A percentile compares a stretch with the other conserved stretches of the same genome.
Evolutionary conservation across 208 protist genomes (phyloP).

Genomic region (Porcisia hertigi): DNA sequence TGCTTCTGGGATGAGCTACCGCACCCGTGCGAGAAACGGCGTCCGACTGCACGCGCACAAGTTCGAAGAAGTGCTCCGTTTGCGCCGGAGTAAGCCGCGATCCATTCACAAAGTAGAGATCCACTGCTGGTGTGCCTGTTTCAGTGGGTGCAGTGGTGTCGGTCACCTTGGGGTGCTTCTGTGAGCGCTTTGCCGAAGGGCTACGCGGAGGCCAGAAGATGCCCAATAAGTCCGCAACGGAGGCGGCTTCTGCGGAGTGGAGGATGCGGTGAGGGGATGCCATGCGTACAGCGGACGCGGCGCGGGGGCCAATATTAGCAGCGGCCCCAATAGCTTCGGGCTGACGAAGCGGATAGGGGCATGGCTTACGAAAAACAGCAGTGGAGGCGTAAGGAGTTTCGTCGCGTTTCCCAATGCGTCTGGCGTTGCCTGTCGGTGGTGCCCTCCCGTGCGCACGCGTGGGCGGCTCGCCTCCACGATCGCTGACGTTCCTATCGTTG

Average conservation of each 20-base stretch:
- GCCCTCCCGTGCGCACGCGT: background rate
- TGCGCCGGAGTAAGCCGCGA: conserved; percentile 56
- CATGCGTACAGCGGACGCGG: background rate
- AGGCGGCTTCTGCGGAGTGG: conserved; percentile 21
- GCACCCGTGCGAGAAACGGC: conserved; percentile 5
- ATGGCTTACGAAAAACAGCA: background rate
- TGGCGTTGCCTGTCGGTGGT: background rate
- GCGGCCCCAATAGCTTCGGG: background rate
- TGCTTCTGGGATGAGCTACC: background rate
- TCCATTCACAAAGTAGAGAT: conserved; percentile 64
- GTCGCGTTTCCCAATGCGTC: background rate
- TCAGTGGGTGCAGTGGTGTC: background rate
- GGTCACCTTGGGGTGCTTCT: background rate
- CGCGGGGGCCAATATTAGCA: background rate
- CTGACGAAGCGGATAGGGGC: background rate
- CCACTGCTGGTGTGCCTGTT: background rate
- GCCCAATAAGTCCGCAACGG: conserved; percentile 53
- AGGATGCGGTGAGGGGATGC: background rate
- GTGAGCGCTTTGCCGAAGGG: background rate
- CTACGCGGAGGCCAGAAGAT: conserved; percentile 57
- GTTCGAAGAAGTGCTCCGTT: conserved; percentile 50
- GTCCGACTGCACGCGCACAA: conserved; percentile 36
- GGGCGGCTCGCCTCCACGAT: background rate
- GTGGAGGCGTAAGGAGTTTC: background rate
- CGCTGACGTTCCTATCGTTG: background rate